Percentiles rank a stretch among this genome's conserved stretches.
These are phyloP conservation scores for Saccharomycopsis sp. DNA, from an alignment of 805 yeast species.

Conservation along the genomic window DNA sequence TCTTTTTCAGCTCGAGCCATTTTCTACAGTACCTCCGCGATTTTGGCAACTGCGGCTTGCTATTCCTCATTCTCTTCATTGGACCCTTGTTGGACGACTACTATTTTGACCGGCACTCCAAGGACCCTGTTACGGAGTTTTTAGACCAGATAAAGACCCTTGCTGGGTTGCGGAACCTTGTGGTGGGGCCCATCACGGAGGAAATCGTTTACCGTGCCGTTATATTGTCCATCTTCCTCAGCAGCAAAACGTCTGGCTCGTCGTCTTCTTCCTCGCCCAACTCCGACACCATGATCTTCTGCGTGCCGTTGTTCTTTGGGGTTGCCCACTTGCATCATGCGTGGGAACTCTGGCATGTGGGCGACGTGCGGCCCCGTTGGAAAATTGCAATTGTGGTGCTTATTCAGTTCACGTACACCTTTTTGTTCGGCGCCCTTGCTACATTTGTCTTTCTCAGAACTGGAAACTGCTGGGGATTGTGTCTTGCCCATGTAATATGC, in stretches of 20 bases:
- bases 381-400: constrained; percentile 31
- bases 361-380: constrained; percentile 22
- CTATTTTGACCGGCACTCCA: constrained; percentile 22
- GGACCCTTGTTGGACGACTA: constrained; percentile 40
- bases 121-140: constrained; percentile 4
- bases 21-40: constrained; percentile 20
- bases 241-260: constrained; percentile 8
- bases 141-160: constrained; percentile 24
- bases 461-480: constrained; percentile 45
- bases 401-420: constrained; percentile 57
- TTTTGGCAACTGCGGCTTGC: constrained; percentile 21
- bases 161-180: constrained; percentile 43
- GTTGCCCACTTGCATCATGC: constrained; percentile 76
- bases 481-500: constrained; percentile 56
- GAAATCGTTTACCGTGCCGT: constrained; percentile 60
- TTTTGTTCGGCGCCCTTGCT: constrained; percentile 63
- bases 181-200: constrained; percentile 72
- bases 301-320: constrained; percentile 62
- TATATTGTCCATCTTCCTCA: constrained; percentile 28
- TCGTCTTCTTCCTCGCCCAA: no score
- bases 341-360: constrained; percentile 33
- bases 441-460: constrained; percentile 45
- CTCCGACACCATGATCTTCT: constrained; percentile 25
- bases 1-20: constrained; percentile 5
- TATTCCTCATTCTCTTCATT: constrained; percentile 35